phyloP scores from a whole-genome alignment of 2,329 filamentous ascomycete species.

The Penicillium brasilianum region DNA sequence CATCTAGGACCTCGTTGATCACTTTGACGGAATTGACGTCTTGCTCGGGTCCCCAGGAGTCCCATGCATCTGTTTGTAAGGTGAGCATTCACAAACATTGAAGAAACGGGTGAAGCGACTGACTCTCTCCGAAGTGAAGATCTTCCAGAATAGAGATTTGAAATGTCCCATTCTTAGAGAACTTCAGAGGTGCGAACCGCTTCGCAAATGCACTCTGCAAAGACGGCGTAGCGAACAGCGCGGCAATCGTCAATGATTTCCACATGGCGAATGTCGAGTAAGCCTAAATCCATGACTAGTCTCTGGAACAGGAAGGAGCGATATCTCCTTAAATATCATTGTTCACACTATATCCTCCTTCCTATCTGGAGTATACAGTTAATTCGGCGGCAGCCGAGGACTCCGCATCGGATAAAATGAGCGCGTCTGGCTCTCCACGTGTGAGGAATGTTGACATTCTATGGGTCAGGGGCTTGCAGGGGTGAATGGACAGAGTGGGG shows the following conservation, averaged over 20 bases:
- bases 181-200: conserved; percentile 23
- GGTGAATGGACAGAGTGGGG: neutral
- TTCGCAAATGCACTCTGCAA: conserved; percentile 7
- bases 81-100: neutral
- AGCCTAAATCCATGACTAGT: neutral
- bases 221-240: conserved; percentile 6
- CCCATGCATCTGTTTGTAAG: conserved; percentile 46
- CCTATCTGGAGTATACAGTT: neutral
- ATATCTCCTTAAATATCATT: neutral
- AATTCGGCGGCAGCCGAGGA: neutral
- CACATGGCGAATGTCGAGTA: neutral
- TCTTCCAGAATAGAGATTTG: conserved; percentile 69
- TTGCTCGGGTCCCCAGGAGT: conserved; percentile 37
- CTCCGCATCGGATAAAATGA: neutral
- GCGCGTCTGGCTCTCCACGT: neutral
- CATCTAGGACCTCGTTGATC: conserved; percentile 63
- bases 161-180: conserved; percentile 42
- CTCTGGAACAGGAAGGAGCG: conserved; percentile 2
- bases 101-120: conserved; percentile 8
- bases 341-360: neutral
- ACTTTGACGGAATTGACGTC: conserved; percentile 64
- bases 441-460: neutral
- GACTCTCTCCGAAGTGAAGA: conserved; percentile 73
- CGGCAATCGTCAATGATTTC: neutral
- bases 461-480: conserved; percentile 1